Base-by-base conservation (phyloP, 2,329 filamentous ascomycete genomes). In the Pseudogymnoascus sp. region DNA sequence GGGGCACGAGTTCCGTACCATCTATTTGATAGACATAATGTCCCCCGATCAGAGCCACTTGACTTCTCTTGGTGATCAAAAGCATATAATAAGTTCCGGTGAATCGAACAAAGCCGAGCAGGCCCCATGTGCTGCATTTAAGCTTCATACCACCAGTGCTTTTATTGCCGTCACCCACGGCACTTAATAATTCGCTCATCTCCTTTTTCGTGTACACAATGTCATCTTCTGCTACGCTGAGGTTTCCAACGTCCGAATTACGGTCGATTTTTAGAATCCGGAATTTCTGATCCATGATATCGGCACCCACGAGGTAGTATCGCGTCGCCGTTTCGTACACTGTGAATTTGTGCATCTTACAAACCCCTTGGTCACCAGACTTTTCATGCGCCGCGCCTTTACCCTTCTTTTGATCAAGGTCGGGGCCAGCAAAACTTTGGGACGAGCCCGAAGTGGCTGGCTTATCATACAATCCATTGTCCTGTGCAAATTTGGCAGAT, bases 61-160 rank as follows among this genome's bases (percentile, higher is more conserved):
- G 95, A 70, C 90, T 94, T 77, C 95, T 87, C 76, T 97, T 97
- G 39, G 92, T 97, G 70, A 97, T 92, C 58, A 97, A 77, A 31
- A 97, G 81, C 92, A 99, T 97, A 74, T 99, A 99, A 74, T 95
- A 97, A 2, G 91, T 86, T 1, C 93, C 92, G 0, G 94, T 99
- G 73, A 99, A 97, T 64, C 90, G 84, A 73, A 99, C 94, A 74
- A 99, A 99, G 3, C 94, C 94, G 26, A 99, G 78, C 26, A 99
- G 77, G 1, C 94, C 94, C 94, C 93, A 99, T 4, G 90, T 91
- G 63, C 86, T 95, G 73, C 90, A 95, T 63, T 90, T 90, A 61
- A 96, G 80, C 73, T 89, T 94, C 75, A 99, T 83, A 0, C 94
- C 94, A 24, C 94, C 94, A 0, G 91, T 91, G 6, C 84, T 86